Conservation (phyloP, 352 stramenopile species). For the Blastocystis sp. region DNA sequence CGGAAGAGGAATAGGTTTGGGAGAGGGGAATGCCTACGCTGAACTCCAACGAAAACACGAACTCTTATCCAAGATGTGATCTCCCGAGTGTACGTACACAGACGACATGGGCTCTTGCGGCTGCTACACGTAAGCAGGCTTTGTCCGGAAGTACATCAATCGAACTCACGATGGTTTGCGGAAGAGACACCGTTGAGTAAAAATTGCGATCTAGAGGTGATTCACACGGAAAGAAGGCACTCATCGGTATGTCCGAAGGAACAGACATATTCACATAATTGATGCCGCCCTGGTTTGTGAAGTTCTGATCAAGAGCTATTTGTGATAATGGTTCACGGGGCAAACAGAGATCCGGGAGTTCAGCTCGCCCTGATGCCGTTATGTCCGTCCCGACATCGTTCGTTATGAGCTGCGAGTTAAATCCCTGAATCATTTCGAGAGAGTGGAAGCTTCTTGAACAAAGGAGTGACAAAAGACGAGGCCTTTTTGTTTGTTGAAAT, state of each 20-base stretch:
- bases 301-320: constrained; percentile 57
- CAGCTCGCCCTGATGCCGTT: not conserved
- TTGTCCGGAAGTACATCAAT: constrained; percentile 32
- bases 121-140: constrained; percentile 5
- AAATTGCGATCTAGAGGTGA: constrained; percentile 54
- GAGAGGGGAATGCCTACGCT: constrained; percentile 4
- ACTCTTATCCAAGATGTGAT: constrained; percentile 60
- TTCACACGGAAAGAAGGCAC: not conserved
- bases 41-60: not conserved
- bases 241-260: constrained; percentile 31
- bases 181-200: constrained; percentile 59
- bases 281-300: constrained; percentile 3
- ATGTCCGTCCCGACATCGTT: constrained; percentile 48
- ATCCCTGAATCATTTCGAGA: constrained; percentile 18
- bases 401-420: constrained; percentile 51
- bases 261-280: constrained; percentile 56
- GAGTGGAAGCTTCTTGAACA: not conserved
- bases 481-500: no score
- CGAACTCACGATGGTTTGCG: constrained; percentile 50
- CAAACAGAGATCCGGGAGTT: constrained; percentile 34
- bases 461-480: not conserved
- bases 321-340: not conserved
- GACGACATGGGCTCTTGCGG: constrained; percentile 15
- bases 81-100: constrained; percentile 34
- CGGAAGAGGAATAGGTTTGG: constrained; percentile 28